Evolutionary conservation across 2,329 filamentous ascomycete genomes (phyloP).

Genomic region (Sporothrix variecibatus): DNA sequence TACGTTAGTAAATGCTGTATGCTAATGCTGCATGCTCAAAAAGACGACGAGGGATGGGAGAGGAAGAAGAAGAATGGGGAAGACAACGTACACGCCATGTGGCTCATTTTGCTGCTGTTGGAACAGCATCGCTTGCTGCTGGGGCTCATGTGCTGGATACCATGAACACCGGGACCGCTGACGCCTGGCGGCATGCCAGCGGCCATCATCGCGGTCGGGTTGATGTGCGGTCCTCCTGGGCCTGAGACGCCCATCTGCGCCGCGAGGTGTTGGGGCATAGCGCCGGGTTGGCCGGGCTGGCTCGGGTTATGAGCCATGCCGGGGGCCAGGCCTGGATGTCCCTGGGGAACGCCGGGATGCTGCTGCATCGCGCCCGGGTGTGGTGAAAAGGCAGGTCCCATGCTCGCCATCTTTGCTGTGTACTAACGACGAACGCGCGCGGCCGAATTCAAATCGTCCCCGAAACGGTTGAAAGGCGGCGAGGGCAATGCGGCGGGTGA

Average conservation of each 20-base stretch:
- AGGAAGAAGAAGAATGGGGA: not conserved
- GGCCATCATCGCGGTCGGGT: conserved; percentile 72
- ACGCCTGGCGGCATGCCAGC: conserved; percentile 69
- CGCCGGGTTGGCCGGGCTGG: conserved; percentile 65
- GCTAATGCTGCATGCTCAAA: no score
- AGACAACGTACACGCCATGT: conserved; percentile 39
- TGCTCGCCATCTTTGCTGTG: conserved; percentile 68
- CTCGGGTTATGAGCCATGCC: conserved; percentile 68
- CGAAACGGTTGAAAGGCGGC: not conserved
- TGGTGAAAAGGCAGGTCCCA: conserved; percentile 64
- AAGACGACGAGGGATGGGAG: no score
- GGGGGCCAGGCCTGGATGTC: conserved; percentile 61
- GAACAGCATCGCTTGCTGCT: conserved; percentile 57
- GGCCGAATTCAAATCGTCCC: not conserved
- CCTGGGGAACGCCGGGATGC: conserved; percentile 67
- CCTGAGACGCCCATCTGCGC: conserved; percentile 71
- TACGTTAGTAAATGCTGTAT: not conserved
- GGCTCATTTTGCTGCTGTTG: conserved; percentile 51
- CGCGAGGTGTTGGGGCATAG: conserved; percentile 66
- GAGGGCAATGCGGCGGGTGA: not conserved
- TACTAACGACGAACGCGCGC: conserved; percentile 4
- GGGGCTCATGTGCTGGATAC: conserved; percentile 69
- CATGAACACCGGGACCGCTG: conserved; percentile 62
- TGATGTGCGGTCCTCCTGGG: conserved; percentile 70
- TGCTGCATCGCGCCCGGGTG: conserved; percentile 71